phyloP scores from a whole-genome alignment of 768 basidiomycete species.

The Mycena floridula region DNA sequence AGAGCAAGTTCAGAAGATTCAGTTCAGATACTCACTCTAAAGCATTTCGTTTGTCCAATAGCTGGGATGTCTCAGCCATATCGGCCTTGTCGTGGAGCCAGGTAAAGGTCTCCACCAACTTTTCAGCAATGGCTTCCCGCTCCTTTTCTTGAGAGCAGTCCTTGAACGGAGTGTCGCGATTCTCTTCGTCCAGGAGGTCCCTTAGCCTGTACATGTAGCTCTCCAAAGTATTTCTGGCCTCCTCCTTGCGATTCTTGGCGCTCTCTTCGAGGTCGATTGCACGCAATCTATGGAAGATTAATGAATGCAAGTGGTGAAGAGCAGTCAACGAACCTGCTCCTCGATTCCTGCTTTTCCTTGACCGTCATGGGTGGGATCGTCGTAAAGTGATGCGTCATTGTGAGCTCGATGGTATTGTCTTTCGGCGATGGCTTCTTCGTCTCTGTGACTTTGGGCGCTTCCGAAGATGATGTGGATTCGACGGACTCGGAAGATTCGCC shows the following conservation, averaged over 20 bases:
- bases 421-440: constrained; percentile 30
- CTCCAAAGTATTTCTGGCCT: constrained; percentile 88
- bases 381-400: constrained; percentile 55
- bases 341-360: constrained; percentile 67
- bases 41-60: constrained; percentile 69
- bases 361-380: constrained; percentile 72
- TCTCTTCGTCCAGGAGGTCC: constrained; percentile 69
- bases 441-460: constrained; percentile 25
- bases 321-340: constrained; percentile 47
- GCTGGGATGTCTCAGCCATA: constrained; percentile 66
- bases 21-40: constrained; percentile 68
- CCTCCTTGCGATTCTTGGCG: constrained; percentile 73
- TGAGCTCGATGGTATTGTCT: constrained; percentile 64
- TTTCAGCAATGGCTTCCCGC: constrained; percentile 54
- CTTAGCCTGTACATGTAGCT: constrained; percentile 89
- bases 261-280: constrained; percentile 74
- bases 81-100: constrained; percentile 90
- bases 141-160: constrained; percentile 78
- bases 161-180: constrained; percentile 67
- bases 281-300: constrained; percentile 49
- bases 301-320: constrained; percentile 1
- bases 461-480: constrained; percentile 20
- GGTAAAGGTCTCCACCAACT: constrained; percentile 64
- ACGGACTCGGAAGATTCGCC: constrained; percentile 26
- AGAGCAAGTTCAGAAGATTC: constrained; percentile 3